A percentile compares a stretch with the other conserved stretches of the same genome.
These are phyloP conservation scores for Ceratocystis papillata DNA, from an alignment of 2,329 filamentous ascomycete genomes.

Conservation along the genomic window DNA sequence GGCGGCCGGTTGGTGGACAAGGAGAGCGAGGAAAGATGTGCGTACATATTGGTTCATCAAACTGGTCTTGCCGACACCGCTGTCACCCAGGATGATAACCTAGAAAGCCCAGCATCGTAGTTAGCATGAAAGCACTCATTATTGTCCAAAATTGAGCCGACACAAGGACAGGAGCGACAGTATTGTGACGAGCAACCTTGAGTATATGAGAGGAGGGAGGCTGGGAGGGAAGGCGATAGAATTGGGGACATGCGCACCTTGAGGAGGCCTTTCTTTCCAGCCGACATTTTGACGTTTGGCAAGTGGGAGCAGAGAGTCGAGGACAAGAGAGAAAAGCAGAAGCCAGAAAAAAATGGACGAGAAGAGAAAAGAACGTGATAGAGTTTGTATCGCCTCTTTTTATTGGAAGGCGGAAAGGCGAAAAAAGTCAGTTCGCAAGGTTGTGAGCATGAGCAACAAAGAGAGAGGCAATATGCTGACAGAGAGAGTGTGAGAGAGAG, in stretches of 20 bases:
- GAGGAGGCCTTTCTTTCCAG: constrained; percentile 79
- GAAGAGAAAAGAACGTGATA: constrained; percentile 12
- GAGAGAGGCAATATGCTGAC: not conserved
- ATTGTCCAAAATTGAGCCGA: not conserved
- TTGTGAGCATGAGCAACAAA: not conserved
- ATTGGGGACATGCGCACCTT: constrained; percentile 48
- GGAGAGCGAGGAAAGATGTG: not conserved
- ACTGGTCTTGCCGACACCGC: constrained; percentile 97
- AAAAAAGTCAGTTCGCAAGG: not conserved
- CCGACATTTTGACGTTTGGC: constrained; percentile 48
- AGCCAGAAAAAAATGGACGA: not conserved
- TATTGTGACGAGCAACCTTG: not conserved
- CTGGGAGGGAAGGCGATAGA: constrained; percentile 17
- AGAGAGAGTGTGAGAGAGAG: not conserved
- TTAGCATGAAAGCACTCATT: constrained; percentile 7
- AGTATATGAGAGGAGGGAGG: too few relatives aligned
- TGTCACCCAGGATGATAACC: constrained; percentile 99
- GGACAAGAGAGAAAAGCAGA: not conserved
- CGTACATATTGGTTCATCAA: constrained; percentile 99
- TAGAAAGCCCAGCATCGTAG: constrained; percentile 33
- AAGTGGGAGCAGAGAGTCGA: not conserved
- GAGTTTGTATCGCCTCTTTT: not conserved
- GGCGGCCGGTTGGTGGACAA: not conserved
- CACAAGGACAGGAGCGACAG: not conserved
- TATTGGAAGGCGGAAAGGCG: not conserved